Conservation (phyloP, 768 basidiomycete genomes). For the Artomyces pyxidatus region DNA sequence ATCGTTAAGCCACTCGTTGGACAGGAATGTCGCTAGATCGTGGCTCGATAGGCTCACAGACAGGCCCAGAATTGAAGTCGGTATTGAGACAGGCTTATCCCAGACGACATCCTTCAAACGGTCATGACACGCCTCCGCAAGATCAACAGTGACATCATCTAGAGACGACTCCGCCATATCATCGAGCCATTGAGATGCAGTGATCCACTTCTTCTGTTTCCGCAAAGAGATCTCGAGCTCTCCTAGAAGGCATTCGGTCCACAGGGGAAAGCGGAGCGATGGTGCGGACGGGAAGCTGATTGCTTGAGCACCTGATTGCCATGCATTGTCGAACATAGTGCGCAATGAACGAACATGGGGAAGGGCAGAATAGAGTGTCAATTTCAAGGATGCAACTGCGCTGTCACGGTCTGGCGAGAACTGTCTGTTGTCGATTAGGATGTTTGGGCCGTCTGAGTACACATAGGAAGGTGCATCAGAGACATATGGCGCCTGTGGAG, state of each 20-base stretch:
- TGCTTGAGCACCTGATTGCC: neutral
- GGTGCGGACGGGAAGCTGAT: neutral
- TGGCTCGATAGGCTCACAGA: neutral
- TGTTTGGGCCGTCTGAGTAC: neutral
- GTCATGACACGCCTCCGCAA: neutral
- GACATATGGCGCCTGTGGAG: neutral
- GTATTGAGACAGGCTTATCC: neutral
- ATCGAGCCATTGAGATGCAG: neutral
- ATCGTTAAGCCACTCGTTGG: conserved; percentile 6
- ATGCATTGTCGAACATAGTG: neutral
- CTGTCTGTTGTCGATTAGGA: neutral
- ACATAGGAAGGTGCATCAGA: neutral
- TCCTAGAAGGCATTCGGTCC: neutral
- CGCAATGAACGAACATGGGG: neutral
- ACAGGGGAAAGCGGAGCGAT: neutral
- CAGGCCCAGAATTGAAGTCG: too few species aligned
- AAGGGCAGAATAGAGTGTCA: neutral
- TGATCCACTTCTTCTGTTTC: neutral
- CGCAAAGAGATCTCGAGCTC: neutral
- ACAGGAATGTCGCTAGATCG: neutral
- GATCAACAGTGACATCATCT: neutral
- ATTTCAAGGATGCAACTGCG: too few species aligned
- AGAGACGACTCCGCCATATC: neutral
- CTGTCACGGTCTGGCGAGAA: neutral
- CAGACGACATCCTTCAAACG: neutral